These are phyloP conservation scores for Uncinocarpus reesii DNA, from an alignment of 2,329 filamentous ascomycete genomes.

Conservation along the genomic window DNA sequence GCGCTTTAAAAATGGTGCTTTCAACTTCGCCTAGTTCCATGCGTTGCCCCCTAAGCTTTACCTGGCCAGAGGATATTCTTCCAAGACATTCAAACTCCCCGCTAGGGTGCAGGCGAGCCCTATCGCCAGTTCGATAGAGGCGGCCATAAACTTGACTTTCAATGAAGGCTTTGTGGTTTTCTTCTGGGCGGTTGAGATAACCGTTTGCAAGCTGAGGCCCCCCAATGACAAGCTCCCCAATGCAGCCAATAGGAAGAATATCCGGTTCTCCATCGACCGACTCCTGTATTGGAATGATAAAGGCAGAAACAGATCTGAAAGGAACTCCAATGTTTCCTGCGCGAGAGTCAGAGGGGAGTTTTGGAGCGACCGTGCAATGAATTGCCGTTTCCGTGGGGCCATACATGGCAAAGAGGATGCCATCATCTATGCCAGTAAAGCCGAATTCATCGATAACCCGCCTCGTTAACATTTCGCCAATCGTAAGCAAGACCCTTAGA, in stretches of 20 bases:
- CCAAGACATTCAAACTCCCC: conserved; percentile 75
- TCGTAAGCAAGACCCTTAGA: conserved; percentile 66
- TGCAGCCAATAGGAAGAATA: conserved; percentile 54
- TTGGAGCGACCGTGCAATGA: conserved; percentile 68
- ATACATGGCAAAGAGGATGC: conserved; percentile 85
- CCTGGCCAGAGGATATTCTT: conserved; percentile 66
- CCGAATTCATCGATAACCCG: conserved; percentile 73
- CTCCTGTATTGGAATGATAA: conserved; percentile 49
- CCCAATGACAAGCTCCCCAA: conserved; percentile 72
- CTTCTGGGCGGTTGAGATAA: conserved; percentile 70
- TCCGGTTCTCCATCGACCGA: conserved; percentile 27
- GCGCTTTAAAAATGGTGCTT: conserved; percentile 52
- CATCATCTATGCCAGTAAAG: conserved; percentile 40
- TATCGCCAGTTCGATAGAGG: conserved; percentile 78
- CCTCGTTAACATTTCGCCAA: conserved; percentile 82
- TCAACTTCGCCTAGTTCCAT: conserved; percentile 83
- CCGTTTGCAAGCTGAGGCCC: conserved; percentile 68
- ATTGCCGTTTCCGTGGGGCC: conserved; percentile 87
- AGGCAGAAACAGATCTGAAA: conserved; percentile 69
- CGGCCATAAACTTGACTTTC: conserved; percentile 52
- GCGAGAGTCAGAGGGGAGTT: conserved; percentile 47
- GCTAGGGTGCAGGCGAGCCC: conserved; percentile 55
- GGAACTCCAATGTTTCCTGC: conserved; percentile 66
- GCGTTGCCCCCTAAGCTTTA: conserved; percentile 76
- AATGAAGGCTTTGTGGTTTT: conserved; percentile 64